phyloP scores from a whole-genome alignment of 2,329 filamentous ascomycete genomes.

The Aspergillus pseudonomiae region DNA sequence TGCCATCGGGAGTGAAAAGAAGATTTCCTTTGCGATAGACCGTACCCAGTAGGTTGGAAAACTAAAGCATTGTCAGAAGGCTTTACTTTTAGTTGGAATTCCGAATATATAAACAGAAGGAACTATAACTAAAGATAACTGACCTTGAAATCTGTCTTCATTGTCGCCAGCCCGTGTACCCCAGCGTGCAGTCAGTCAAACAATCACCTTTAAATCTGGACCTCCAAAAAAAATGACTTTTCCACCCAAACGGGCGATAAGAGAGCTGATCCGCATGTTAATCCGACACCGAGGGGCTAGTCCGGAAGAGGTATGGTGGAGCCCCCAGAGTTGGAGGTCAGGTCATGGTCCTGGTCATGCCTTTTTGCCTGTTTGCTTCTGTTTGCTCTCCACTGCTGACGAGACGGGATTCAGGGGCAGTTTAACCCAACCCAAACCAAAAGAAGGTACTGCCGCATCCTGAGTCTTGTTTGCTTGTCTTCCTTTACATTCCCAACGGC shows the following conservation, averaged over 20 bases:
- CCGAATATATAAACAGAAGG: not conserved
- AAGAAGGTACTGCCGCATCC: conserved; percentile 16
- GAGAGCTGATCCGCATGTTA: conserved; percentile 27
- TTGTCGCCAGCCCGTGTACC: conserved; percentile 47
- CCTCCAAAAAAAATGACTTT: conserved; percentile 26
- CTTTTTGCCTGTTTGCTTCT: conserved; percentile 17
- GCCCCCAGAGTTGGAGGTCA: conserved; percentile 20
- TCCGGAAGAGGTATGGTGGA: conserved; percentile 32
- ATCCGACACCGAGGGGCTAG: conserved; percentile 33
- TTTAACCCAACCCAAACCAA: conserved; percentile 19
- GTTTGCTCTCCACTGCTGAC: conserved; percentile 16
- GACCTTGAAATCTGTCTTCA: conserved; percentile 99
- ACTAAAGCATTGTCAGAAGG: conserved; percentile 56
- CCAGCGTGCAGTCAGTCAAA: conserved; percentile 26
- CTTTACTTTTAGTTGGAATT: not conserved
- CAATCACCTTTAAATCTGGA: conserved; percentile 9
- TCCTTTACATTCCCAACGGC: conserved; percentile 16
- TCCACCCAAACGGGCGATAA: conserved; percentile 29
- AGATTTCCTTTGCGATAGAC: conserved; percentile 98
- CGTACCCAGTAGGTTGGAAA: conserved; percentile 96
- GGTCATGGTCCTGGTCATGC: conserved; percentile 11
- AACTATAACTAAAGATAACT: conserved; percentile 1
- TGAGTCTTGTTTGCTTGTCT: conserved; percentile 17
- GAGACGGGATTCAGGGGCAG: conserved; percentile 37
- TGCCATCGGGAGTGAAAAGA: conserved; percentile 94